Percentiles rank a stretch among this genome's conserved stretches.
Evolutionary conservation across 805 yeast species (phyloP).

Genomic region (Candida silvicultrix): DNA sequence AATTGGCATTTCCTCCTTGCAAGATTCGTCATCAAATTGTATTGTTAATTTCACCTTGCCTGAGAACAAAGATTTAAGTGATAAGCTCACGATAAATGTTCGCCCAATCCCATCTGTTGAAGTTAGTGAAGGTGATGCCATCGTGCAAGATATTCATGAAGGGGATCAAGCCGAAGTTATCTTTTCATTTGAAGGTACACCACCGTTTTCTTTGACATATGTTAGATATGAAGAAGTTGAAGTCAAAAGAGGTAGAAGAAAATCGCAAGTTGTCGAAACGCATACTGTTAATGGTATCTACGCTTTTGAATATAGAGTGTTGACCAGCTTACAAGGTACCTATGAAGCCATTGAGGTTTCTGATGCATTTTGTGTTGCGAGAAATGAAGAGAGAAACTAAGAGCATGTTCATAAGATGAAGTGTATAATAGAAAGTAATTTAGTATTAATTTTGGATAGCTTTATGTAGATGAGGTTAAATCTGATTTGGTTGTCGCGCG

Average conservation of each 20-base stretch:
- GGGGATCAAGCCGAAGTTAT: slow-evolving; percentile 90
- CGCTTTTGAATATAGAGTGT: slow-evolving; percentile 61
- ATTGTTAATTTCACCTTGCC: slow-evolving; percentile 47
- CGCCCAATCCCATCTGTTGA: slow-evolving; percentile 76
- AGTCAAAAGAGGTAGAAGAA: slow-evolving; percentile 35
- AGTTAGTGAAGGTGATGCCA: slow-evolving; percentile 69
- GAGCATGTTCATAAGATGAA: neutral
- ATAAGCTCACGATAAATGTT: slow-evolving; percentile 30
- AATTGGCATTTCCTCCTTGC: slow-evolving; percentile 56
- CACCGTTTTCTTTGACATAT: slow-evolving; percentile 86
- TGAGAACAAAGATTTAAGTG: slow-evolving; percentile 25
- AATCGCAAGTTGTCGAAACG: slow-evolving; percentile 54
- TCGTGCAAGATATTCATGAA: slow-evolving; percentile 81
- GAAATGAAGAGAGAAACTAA: slow-evolving; percentile 24
- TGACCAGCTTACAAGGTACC: slow-evolving; percentile 84
- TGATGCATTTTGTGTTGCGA: slow-evolving; percentile 70
- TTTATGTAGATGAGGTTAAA: too few species aligned
- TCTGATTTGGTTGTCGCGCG: too few species aligned
- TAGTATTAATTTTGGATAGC: neutral
- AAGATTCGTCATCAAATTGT: slow-evolving; percentile 74
- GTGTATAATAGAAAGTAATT: neutral
- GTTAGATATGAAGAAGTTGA: slow-evolving; percentile 57
- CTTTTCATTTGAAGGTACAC: slow-evolving; percentile 78
- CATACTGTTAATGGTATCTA: slow-evolving; percentile 53
- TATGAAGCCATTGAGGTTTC: slow-evolving; percentile 89